Evolutionary conservation across 768 basidiomycete species (phyloP).

Genomic region (Mycena floridula): DNA sequence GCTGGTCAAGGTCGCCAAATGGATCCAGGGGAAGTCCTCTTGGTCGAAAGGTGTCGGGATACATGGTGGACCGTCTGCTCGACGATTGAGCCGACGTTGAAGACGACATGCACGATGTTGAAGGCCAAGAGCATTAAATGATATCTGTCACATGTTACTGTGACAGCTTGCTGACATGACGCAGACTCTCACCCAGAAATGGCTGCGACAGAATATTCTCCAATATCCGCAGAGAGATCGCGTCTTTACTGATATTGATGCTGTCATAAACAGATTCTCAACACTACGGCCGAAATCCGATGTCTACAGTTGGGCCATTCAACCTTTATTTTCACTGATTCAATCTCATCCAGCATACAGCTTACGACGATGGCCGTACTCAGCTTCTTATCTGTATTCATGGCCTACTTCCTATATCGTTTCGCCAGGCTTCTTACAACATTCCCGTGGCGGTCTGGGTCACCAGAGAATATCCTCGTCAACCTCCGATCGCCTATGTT

Average conservation of each 20-base stretch:
- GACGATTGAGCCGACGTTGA: too few species aligned
- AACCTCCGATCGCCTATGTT: conserved; percentile 84
- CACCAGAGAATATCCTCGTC: conserved; percentile 74
- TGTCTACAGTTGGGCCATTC: conserved; percentile 40
- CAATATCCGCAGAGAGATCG: conserved; percentile 35
- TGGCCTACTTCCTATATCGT: conserved; percentile 86
- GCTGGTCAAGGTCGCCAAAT: not conserved
- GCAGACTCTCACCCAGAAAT: conserved; percentile 33
- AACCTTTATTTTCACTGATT: not conserved
- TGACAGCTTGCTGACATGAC: conserved; percentile 4
- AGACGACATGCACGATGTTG: too few species aligned
- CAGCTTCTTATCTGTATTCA: conserved; percentile 88
- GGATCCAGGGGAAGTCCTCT: not conserved
- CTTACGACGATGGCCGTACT: conserved; percentile 91
- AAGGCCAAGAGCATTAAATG: not conserved
- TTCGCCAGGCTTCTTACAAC: conserved; percentile 74
- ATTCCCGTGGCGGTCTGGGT: conserved; percentile 92
- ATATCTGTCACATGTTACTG: not conserved
- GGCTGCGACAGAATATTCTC: conserved; percentile 42
- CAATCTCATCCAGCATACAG: conserved; percentile 31
- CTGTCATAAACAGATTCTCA: conserved; percentile 32
- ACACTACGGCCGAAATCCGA: conserved; percentile 53
- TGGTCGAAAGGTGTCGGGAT: not conserved
- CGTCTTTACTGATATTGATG: conserved; percentile 41
- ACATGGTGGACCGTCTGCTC: too few species aligned